Evolutionary conservation across 2,329 filamentous ascomycete genomes (phyloP), one percentile per base, ranked within the genome.

Genomic region (Pseudogymnoascus sp.): DNA sequence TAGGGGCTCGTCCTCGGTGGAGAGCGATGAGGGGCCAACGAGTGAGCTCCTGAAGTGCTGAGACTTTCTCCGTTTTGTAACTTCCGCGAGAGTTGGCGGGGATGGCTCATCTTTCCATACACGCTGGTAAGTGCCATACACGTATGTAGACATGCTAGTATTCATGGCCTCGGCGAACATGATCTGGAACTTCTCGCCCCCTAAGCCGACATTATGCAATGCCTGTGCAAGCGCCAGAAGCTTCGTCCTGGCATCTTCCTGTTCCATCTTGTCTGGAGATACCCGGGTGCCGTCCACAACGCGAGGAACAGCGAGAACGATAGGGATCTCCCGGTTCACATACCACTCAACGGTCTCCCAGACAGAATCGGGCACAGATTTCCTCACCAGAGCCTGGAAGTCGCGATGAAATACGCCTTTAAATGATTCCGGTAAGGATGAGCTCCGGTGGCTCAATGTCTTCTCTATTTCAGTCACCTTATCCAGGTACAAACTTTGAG

Each of bases 161-260:
- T 91, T 82, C 80, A 91, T 87, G 25, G 88, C 80, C 72, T 88
- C 85, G 14, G 88, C 89, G 69, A 91, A 88, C 37, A 89, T 78
- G 31, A 88, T 82, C 70, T 91, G 87, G 61, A 89, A 89, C 59
- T 78, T 80, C 69, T 89, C 86, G 25, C 87, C 88, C 1, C 86
- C 86, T 16, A 92, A 76, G 0, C 89, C 89, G 21, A 91, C 84
- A 56, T 82, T 79, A 67, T 82, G 77, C 14, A 92, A 76, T 7
- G 84, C 82, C 59, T 82, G 79, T 1, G 89, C 76, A 16, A 90
- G 74, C 42, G 78, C 72, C 31, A 84, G 74, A 56, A 90, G 75
- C 60, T 84, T 80, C 34, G 78, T 75, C 37, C 80, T 78, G 63
- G 82, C 78, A 60, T 69, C 73, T 2, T 77, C 72, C 8, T 75